Base-by-base conservation (phyloP, 2,329 filamentous ascomycete species). In the Chaetothyriales sp. region DNA sequence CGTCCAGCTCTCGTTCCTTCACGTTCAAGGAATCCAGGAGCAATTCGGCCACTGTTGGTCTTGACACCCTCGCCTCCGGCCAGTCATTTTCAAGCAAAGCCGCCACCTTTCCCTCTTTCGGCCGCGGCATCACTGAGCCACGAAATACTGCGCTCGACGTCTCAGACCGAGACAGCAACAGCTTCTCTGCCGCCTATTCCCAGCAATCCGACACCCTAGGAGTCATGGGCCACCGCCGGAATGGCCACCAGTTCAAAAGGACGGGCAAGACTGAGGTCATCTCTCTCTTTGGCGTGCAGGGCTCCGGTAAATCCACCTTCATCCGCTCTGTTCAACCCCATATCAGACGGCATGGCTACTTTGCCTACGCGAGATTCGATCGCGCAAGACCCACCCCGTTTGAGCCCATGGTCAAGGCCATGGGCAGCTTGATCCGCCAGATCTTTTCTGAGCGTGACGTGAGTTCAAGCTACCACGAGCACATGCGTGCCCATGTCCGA, bases 361-460 rank as follows among this genome's bases (percentile, higher is more conserved):
- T 80, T 58, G 77, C 77, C 1, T 73, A 74, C 46, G 74, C 77
- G 22, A 78, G 77, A 57, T 78, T 83, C 51, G 80, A 83, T 57
- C 73, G 76, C 49, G 73, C 77, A 18, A 75, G 75, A 57, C 74
- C 73, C 50, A 72, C 77, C 4, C 80, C 80, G 0, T 83, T 81
- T 56, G 80, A 82, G 51, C 77, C 80, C 0, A 73, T 82, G 40
- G 68, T 81, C 18, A 75, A 73, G 54, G 69, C 80, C n/a, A 71
- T 83, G 67, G 76, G 76, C 5, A 79, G 76, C 40, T 66, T 82
- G 18, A 76, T 83, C 52, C 73, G 79, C 22, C 80, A 83, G 56
- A 81, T 82, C 5, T 83, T 82, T 60, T 81, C 78, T 1, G 80
- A 83, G 61, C 74, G 76, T 37, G 78, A 83, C 63, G 75, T 83